A percentile compares a stretch with the other conserved stretches of the same genome.
Evolutionary conservation across 2,329 filamentous ascomycete species (phyloP).

Genomic region (Coniochaeta ligniaria): DNA sequence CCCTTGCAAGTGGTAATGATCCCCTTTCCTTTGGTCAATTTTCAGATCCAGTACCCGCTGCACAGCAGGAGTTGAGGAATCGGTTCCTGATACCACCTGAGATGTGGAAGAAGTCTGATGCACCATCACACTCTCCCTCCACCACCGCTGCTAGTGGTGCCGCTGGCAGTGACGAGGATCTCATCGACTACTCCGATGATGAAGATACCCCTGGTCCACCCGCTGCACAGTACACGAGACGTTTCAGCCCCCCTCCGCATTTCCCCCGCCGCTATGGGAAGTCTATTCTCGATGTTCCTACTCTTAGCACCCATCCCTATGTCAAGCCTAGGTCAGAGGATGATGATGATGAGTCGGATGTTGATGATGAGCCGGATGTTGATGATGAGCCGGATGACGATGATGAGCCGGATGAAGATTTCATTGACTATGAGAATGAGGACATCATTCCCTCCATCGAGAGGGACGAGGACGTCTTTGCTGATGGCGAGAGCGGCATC

Average conservation of each 20-base stretch:
- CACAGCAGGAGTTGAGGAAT: neutral
- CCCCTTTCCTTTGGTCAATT: neutral
- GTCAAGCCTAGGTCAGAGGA: neutral
- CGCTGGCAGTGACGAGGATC: slow-evolving; percentile 8
- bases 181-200: slow-evolving; percentile 26
- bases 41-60: neutral
- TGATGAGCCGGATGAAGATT: neutral
- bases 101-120: neutral
- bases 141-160: neutral
- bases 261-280: neutral
- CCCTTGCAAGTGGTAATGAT: neutral
- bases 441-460: neutral
- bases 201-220: neutral
- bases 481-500: neutral
- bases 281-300: neutral
- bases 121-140: neutral
- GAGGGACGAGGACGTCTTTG: neutral
- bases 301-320: neutral
- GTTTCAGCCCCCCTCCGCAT: neutral
- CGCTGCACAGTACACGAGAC: neutral
- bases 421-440: neutral
- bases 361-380: neutral
- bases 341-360: too few relatives aligned
- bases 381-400: neutral
- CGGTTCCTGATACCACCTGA: neutral